phyloP scores from a whole-genome alignment of 2,329 filamentous ascomycete genomes.

The Aureobasidium sp. region DNA sequence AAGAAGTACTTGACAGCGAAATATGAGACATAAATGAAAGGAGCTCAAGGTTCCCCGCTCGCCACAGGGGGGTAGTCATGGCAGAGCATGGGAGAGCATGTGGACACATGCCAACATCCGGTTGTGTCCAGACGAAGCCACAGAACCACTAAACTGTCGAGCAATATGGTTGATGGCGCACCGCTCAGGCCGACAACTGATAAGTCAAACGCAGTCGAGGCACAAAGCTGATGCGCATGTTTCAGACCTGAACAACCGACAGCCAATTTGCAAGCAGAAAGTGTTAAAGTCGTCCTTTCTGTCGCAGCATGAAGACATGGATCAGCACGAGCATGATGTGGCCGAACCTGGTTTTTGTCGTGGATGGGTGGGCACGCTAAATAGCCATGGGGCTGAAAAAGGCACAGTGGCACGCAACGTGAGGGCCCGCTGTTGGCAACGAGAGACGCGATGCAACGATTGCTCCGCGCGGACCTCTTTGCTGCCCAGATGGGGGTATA shows the following conservation, averaged over 20 bases:
- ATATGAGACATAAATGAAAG: background rate
- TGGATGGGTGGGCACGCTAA: background rate
- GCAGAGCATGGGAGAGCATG: background rate
- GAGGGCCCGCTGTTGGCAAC: background rate
- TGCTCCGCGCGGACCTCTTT: conserved; percentile 19
- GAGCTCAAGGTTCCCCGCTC: background rate
- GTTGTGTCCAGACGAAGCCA: conserved; percentile 11
- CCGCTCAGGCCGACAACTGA: background rate
- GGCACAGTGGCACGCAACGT: background rate
- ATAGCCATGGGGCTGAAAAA: background rate
- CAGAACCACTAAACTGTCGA: conserved; percentile 6
- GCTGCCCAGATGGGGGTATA: conserved; percentile 9
- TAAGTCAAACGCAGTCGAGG: background rate
- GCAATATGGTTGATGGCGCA: conserved; percentile 4
- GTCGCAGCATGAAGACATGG: background rate
- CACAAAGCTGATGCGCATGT: background rate
- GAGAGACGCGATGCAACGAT: conserved; percentile 17
- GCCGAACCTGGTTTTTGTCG: conserved; percentile 1
- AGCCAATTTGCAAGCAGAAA: background rate
- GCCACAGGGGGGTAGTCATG: background rate
- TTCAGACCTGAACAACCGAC: background rate
- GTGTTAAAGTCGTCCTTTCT: background rate
- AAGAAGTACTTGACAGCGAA: background rate
- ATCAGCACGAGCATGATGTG: background rate
- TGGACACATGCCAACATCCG: background rate